Evolutionary conservation across 148 eudicot genomes (phyloP).

Genomic region (Pouteria glomerata): DNA sequence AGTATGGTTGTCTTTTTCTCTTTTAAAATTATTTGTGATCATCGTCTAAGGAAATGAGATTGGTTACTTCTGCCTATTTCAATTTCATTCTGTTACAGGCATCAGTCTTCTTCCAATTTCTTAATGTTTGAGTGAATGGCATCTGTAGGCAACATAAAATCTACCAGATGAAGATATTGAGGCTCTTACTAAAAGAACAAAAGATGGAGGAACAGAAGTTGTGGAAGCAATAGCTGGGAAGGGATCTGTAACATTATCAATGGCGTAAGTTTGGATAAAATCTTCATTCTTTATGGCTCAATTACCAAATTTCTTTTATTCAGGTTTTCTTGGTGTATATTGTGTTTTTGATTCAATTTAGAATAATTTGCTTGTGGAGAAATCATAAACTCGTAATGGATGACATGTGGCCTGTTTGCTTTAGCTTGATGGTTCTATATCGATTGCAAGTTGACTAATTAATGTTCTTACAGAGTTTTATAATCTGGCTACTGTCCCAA

Average conservation of each 20-base stretch:
- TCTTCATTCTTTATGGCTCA: neutral
- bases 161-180: neutral
- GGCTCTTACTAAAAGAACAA: neutral
- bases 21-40: neutral
- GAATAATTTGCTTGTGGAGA: neutral
- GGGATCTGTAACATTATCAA: neutral
- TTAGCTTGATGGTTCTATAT: neutral
- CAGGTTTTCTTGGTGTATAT: neutral
- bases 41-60: neutral
- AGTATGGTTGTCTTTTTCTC: conserved; percentile 24
- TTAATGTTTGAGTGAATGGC: neutral
- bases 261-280: neutral
- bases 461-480: neutral
- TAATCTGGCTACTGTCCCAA: no score
- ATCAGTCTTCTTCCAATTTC: neutral
- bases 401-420: neutral
- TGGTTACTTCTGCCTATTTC: neutral
- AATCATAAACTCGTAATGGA: neutral
- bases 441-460: neutral
- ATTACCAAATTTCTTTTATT: neutral
- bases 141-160: conserved; percentile 19
- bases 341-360: neutral
- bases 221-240: neutral
- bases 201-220: conserved; percentile 10
- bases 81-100: neutral